Evolutionary conservation across 495 filamentous ascomycete species (phyloP).

Genomic region (Hypoxylon perforatum): DNA sequence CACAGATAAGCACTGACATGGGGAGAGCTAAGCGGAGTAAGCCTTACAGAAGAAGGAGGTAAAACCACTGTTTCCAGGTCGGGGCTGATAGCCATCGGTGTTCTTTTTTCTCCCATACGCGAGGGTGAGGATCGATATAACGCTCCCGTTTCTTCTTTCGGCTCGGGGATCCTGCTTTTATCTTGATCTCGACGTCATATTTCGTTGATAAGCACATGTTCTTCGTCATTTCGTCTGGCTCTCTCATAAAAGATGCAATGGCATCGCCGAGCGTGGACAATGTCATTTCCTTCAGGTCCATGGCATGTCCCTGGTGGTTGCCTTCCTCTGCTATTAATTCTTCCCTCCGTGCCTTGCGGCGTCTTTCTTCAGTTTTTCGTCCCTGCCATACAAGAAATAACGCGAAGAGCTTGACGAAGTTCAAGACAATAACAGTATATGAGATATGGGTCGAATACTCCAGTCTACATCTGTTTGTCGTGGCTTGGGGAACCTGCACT

Average conservation of each 20-base stretch:
- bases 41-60: conserved; percentile 10
- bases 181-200: conserved; percentile 30
- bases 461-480: conserved; percentile 26
- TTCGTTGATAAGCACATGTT: conserved; percentile 42
- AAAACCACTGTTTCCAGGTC: conserved; percentile 20
- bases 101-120: conserved; percentile 8
- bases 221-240: conserved; percentile 46
- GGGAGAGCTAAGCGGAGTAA: neutral
- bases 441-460: conserved; percentile 39
- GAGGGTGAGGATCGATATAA: neutral
- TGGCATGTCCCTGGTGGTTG: neutral
- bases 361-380: conserved; percentile 4
- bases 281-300: neutral
- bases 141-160: conserved; percentile 7
- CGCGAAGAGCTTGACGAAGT: conserved; percentile 21
- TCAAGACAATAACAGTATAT: conserved; percentile 30
- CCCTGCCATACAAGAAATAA: conserved; percentile 22
- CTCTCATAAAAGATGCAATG: conserved; percentile 46
- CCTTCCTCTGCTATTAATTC: conserved; percentile 11
- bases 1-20: neutral
- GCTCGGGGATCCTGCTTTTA: neutral
- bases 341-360: conserved; percentile 20
- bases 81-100: conserved; percentile 20
- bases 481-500: conserved; percentile 32
- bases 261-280: conserved; percentile 46